Percentiles rank a stretch among this genome's conserved stretches.
phyloP scores from a whole-genome alignment of 805 yeast genomes.

The Lipomyces sp. region DNA sequence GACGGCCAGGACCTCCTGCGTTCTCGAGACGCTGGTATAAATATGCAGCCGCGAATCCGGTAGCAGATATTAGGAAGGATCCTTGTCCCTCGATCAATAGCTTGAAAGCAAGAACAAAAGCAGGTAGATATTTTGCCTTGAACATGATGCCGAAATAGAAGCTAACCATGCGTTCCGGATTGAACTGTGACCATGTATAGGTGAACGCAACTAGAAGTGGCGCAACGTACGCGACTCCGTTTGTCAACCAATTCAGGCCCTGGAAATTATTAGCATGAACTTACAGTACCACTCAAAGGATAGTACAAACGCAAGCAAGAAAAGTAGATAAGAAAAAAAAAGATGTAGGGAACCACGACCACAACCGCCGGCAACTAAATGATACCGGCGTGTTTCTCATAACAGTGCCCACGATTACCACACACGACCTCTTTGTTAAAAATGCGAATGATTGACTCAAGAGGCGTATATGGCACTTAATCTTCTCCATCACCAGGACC shows the following conservation, averaged over 20 bases:
- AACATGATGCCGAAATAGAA: slow-evolving; percentile 35
- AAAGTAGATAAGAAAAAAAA: background rate
- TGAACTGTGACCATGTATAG: slow-evolving; percentile 42
- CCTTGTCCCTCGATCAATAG: slow-evolving; percentile 34
- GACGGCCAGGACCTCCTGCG: slow-evolving; percentile 28
- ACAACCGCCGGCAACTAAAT: slow-evolving; percentile 19
- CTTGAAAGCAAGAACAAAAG: slow-evolving; percentile 34
- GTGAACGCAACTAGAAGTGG: slow-evolving; percentile 38
- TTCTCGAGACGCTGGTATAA: slow-evolving; percentile 35
- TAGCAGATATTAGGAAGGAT: slow-evolving; percentile 30
- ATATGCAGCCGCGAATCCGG: slow-evolving; percentile 39
- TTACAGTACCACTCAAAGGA: background rate
- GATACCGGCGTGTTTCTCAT: slow-evolving; percentile 21
- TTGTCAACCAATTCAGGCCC: slow-evolving; percentile 23
- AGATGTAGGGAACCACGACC: slow-evolving; percentile 31
- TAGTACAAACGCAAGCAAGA: background rate
- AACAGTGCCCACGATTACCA: slow-evolving; percentile 29
- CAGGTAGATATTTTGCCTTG: slow-evolving; percentile 37
- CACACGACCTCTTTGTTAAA: slow-evolving; percentile 6
- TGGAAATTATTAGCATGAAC: background rate
- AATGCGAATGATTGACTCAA: slow-evolving; percentile 29
- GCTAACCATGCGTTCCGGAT: slow-evolving; percentile 33
- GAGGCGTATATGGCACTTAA: slow-evolving; percentile 28
- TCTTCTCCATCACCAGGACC: slow-evolving; percentile 40
- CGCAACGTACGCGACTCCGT: slow-evolving; percentile 31